phyloP scores from a whole-genome alignment of 2,329 filamentous ascomycete genomes.

The Fusarium chuoi region DNA sequence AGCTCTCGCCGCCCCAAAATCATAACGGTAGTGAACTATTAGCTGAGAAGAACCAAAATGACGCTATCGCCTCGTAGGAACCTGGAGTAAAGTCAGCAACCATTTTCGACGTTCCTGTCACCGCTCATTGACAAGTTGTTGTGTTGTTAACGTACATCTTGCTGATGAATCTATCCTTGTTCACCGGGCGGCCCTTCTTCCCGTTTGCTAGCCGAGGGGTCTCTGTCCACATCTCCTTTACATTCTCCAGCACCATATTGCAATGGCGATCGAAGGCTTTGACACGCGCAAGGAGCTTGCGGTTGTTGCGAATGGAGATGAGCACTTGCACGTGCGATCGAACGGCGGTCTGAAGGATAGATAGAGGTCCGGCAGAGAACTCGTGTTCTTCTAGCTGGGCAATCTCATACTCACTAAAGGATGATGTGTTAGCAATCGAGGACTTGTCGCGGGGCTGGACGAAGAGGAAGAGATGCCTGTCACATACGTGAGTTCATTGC shows the following conservation, averaged over 20 bases:
- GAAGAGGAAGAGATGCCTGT: constrained; percentile 18
- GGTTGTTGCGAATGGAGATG: constrained; percentile 97
- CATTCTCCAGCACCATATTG: constrained; percentile 98
- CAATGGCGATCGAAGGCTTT: constrained; percentile 99
- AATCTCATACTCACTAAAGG: constrained; percentile 87
- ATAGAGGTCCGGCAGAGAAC: constrained; percentile 69
- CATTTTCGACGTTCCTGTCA: neutral
- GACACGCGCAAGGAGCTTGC: constrained; percentile 94
- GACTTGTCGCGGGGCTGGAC: constrained; percentile 25
- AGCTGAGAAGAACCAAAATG: constrained; percentile 86
- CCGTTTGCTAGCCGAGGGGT: constrained; percentile 83
- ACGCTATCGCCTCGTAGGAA: constrained; percentile 90
- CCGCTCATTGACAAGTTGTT: constrained; percentile 12
- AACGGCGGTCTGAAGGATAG: constrained; percentile 96
- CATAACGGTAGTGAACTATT: constrained; percentile 32
- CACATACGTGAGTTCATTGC: constrained; percentile 87
- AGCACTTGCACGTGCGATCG: constrained; percentile 95
- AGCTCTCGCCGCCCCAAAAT: constrained; percentile 33
- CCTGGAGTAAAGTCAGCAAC: constrained; percentile 58
- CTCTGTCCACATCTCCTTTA: constrained; percentile 98
- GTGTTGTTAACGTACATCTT: constrained; percentile 78
- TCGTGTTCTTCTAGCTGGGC: constrained; percentile 73
- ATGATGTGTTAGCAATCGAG: constrained; percentile 28
- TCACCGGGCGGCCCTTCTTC: constrained; percentile 89
- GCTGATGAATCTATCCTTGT: constrained; percentile 98